Conservation (phyloP, 2,329 filamentous ascomycete species). For the Curvularia hawaiiensis region DNA sequence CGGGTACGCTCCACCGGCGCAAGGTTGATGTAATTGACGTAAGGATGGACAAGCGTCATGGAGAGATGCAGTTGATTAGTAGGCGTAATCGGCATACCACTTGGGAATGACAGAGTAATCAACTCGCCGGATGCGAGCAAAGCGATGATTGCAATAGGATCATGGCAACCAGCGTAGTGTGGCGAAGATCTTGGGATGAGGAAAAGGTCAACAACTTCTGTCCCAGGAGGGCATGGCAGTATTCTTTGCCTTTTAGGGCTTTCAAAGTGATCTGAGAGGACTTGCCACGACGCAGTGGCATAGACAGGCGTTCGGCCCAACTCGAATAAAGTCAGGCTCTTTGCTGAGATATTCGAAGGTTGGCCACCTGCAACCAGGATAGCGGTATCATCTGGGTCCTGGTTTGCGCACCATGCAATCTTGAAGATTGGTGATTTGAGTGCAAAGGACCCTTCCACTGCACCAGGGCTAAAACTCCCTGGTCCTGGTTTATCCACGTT, state of each 20-base stretch:
- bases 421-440: constrained; percentile 76
- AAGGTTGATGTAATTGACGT: constrained; percentile 75
- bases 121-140: constrained; percentile 86
- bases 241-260: constrained; percentile 73
- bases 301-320: constrained; percentile 88
- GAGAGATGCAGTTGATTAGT: constrained; percentile 93
- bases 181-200: constrained; percentile 82
- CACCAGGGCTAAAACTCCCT: constrained; percentile 48
- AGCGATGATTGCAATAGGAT: constrained; percentile 83
- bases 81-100: constrained; percentile 85
- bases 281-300: constrained; percentile 87
- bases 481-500: constrained; percentile 72
- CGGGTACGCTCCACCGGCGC: constrained; percentile 75
- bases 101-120: constrained; percentile 88
- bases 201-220: constrained; percentile 79
- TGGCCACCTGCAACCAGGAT: constrained; percentile 85
- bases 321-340: constrained; percentile 87
- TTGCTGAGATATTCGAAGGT: constrained; percentile 67
- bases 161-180: constrained; percentile 84
- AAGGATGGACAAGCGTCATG: constrained; percentile 87
- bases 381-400: constrained; percentile 91
- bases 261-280: constrained; percentile 77
- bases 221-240: constrained; percentile 76
- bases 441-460: constrained; percentile 57
- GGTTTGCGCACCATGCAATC: constrained; percentile 91